Evolutionary conservation across 345 rosid species (phyloP).

Genomic region (Populus tremula): DNA sequence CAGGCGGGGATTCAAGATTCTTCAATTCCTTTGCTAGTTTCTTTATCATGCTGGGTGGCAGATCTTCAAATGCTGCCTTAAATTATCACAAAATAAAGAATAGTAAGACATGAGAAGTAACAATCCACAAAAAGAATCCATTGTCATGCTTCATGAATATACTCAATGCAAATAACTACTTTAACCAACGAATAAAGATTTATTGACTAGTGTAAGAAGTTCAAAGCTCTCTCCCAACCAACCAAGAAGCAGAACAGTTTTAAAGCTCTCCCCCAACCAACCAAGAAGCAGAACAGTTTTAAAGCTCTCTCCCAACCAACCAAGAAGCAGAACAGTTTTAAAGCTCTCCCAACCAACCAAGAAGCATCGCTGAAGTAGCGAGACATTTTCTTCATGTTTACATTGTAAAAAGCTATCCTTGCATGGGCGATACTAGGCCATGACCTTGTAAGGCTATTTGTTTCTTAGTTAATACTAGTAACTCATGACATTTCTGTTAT

Average conservation of each 20-base stretch:
- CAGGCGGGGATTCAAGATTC: not conserved
- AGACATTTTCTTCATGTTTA: not conserved
- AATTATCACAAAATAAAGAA: not conserved
- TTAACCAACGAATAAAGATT: not conserved
- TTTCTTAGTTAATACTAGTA: not conserved
- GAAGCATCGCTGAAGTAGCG: not conserved
- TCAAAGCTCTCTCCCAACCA: not conserved
- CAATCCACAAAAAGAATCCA: not conserved
- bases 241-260: not conserved
- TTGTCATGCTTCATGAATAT: not conserved
- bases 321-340: not conserved
- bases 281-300: not conserved
- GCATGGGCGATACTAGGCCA: not conserved
- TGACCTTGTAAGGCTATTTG: not conserved
- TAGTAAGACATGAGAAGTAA: not conserved
- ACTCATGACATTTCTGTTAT: not conserved
- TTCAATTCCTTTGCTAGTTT: not conserved
- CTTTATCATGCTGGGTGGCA: not conserved
- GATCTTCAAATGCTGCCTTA: conserved; percentile 1
- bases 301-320: not conserved
- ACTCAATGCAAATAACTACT: not conserved
- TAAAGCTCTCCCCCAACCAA: not conserved
- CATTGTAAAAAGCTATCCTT: not conserved
- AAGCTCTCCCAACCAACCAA: not conserved
- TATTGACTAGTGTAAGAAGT: not conserved